Conservation (phyloP, 495 filamentous ascomycete species). For the Penicillium nucicola region DNA sequence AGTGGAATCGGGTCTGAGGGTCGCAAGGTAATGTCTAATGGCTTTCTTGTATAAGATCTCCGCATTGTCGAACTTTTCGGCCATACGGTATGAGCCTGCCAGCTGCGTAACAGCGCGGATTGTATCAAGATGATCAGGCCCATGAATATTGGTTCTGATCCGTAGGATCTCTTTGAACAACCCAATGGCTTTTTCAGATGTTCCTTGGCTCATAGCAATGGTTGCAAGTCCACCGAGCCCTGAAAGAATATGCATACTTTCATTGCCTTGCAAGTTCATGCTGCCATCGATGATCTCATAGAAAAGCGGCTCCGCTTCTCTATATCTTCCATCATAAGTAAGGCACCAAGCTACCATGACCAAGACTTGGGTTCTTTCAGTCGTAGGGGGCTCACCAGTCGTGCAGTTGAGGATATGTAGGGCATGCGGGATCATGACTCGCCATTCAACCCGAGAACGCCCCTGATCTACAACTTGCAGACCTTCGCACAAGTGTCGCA, state of each 20-base stretch:
- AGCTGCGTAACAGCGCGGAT: background rate
- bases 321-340: constrained; percentile 10
- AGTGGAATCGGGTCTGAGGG: background rate
- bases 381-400: background rate
- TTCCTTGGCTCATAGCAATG: background rate
- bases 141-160: background rate
- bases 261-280: constrained; percentile 12
- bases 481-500: constrained; percentile 6
- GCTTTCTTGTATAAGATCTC: background rate
- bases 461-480: constrained; percentile 19
- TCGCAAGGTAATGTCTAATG: background rate
- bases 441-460: constrained; percentile 20
- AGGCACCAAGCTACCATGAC: background rate
- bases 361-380: background rate
- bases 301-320: constrained; percentile 13
- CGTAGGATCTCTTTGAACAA: background rate
- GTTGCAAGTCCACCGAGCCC: constrained; percentile 1
- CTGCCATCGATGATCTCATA: constrained; percentile 12
- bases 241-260: background rate
- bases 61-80: background rate
- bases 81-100: background rate
- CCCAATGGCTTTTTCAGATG: background rate
- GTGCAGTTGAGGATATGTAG: constrained; percentile 9
- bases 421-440: constrained; percentile 34
- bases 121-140: background rate